phyloP scores from a whole-genome alignment of 2,329 filamentous ascomycete species.

The Sporothrix humicola region DNA sequence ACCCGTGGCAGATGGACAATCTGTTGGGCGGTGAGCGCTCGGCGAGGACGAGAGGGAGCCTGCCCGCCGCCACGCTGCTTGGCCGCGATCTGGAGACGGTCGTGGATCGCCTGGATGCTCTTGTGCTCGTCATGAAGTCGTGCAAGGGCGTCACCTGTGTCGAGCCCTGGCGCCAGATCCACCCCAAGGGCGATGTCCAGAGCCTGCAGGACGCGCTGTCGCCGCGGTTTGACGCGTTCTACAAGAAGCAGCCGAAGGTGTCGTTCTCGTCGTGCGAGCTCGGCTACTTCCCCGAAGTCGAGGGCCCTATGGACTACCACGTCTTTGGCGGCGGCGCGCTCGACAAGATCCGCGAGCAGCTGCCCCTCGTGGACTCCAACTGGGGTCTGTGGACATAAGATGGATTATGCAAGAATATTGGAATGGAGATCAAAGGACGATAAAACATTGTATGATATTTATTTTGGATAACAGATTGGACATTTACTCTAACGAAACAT shows the following conservation, averaged over 20 bases:
- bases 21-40: conserved; percentile 39
- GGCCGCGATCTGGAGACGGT: conserved; percentile 47
- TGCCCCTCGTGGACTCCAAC: conserved; percentile 8
- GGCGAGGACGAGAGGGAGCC: conserved; percentile 31
- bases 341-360: conserved; percentile 9
- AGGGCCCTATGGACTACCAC: conserved; percentile 51
- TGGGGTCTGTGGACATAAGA: conserved; percentile 9
- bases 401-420: neutral
- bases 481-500: neutral
- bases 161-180: conserved; percentile 61
- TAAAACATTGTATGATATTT: neutral
- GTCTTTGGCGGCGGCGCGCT: neutral
- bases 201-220: conserved; percentile 58
- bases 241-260: conserved; percentile 56
- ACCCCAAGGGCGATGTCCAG: conserved; percentile 57
- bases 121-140: conserved; percentile 65
- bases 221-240: conserved; percentile 58
- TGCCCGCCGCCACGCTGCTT: conserved; percentile 39
- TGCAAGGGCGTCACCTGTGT: conserved; percentile 60
- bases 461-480: neutral
- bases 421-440: neutral
- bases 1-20: conserved; percentile 59
- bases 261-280: conserved; percentile 58
- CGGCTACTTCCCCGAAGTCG: conserved; percentile 61
- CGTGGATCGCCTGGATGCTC: conserved; percentile 58